Conservation (phyloP, 768 basidiomycete genomes). For the Lenzites betulinus region DNA sequence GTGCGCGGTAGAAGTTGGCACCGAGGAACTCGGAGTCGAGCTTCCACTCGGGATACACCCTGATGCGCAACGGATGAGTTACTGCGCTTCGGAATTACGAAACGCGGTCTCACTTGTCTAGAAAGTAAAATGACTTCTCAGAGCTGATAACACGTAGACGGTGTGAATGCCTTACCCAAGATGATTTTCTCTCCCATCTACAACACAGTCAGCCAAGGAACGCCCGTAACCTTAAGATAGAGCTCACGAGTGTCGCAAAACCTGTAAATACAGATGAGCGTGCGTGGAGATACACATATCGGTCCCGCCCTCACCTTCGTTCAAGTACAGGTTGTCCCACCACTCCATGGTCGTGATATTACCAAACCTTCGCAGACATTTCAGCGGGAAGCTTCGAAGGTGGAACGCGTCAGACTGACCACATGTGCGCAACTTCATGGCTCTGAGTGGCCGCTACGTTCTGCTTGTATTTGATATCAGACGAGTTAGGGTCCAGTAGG, state of each 20-base stretch:
- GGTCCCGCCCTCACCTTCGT: conserved; percentile 55
- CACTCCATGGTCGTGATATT: conserved; percentile 94
- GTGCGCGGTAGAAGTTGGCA: conserved; percentile 69
- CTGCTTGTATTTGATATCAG: conserved; percentile 77
- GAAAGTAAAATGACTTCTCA: conserved; percentile 15
- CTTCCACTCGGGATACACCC: conserved; percentile 86
- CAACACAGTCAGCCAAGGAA: not conserved
- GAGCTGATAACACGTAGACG: not conserved
- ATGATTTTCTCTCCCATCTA: conserved; percentile 90
- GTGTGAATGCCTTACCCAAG: conserved; percentile 49
- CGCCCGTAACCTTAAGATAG: not conserved
- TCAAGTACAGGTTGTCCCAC: conserved; percentile 87
- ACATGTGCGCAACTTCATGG: conserved; percentile 90
- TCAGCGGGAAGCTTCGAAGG: not conserved
- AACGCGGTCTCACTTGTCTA: conserved; percentile 48
- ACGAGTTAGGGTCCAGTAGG: conserved; percentile 74
- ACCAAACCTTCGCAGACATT: conserved; percentile 64
- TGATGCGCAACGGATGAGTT: conserved; percentile 27
- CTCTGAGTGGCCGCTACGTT: conserved; percentile 73
- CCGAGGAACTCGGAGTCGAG: conserved; percentile 81
- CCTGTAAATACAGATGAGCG: conserved; percentile 40
- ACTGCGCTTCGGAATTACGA: too few relatives aligned
- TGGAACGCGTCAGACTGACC: conserved; percentile 39
- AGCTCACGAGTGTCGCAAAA: conserved; percentile 72
- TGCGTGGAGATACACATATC: too few relatives aligned